Base-by-base conservation (phyloP, 805 yeast species). In the Pichia sporocuriosa region DNA sequence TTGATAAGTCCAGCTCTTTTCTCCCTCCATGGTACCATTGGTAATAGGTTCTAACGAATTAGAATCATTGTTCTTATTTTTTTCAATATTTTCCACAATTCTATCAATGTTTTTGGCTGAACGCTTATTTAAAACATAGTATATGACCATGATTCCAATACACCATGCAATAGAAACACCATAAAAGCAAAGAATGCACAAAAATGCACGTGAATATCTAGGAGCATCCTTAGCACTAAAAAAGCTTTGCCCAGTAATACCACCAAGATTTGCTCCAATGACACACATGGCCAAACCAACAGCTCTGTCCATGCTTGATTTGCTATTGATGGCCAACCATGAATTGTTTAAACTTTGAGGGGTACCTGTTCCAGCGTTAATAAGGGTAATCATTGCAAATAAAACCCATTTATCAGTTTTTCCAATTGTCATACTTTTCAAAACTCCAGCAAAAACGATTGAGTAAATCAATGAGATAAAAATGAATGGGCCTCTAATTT, bases 201-300 rank as follows among this genome's bases (percentile, higher is more conserved):
- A 32, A 22, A 32, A 21, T 15, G 16, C 3, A 2, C 3, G 17
- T 32, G 13, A 20, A 16, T n/a, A n/a, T n/a, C n/a, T 11, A 2
- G 23, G 35, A 2, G 25, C 25, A 20, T 32, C 35, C 13, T 9
- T 32, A 32, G 13, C 25, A 7, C 17, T 20, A 4, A 22, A 32
- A n/a, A n/a, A n/a, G n/a, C n/a, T n/a, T n/a, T n/a, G n/a, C 3
- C 25, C 35, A 16, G 23, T n/a, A 32, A 21, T 22, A 22, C 23
- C 35, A 22, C 35, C 35, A 6, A 32, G n/a, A 32, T 32, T 32
- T 32, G 35, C 35, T 6, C 35, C 35, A 6, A 32, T 32, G n/a
- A 32, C 35, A 16, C 12, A 16, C 35, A 32, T 32, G 16, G 35
- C 24, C n/a, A 32, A 32, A n/a, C 35, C 35, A 17, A 32, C 11